Conservation (phyloP, 441 rosid species). For the Erodium texanum region DNA sequence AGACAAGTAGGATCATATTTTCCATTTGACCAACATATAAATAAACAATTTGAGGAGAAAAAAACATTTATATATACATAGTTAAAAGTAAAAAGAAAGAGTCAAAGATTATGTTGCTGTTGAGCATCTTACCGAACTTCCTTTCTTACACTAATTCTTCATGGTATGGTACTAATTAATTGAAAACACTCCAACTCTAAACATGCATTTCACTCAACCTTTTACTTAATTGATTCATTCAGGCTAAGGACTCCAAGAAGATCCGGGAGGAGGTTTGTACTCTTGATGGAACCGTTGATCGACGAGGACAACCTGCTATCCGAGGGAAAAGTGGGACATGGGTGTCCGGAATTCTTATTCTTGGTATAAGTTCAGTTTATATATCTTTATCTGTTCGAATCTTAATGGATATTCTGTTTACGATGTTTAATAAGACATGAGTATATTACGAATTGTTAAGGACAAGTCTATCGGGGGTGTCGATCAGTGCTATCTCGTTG, state of each 20-base stretch:
- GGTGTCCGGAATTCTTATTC: slow-evolving; percentile 68
- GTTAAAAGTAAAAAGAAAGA: background rate
- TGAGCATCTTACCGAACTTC: background rate
- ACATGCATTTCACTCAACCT: background rate
- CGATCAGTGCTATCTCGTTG: too few species aligned
- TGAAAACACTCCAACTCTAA: background rate
- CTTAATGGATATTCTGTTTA: too few species aligned
- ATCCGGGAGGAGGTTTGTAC: slow-evolving; percentile 22
- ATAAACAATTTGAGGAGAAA: background rate
- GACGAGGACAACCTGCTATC: slow-evolving; percentile 60
- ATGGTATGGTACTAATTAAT: background rate
- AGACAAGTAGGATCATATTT: background rate
- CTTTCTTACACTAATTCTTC: background rate
- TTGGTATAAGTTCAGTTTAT: slow-evolving; percentile 26
- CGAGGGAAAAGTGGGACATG: slow-evolving; percentile 58
- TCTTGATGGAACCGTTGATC: slow-evolving; percentile 66
- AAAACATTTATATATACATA: too few species aligned
- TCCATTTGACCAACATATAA: background rate
- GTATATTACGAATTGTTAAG: too few species aligned
- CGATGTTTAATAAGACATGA: too few species aligned
- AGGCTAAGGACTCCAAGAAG: slow-evolving; percentile 28
- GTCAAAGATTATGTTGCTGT: background rate
- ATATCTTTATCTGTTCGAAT: too few species aligned
- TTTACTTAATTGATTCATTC: background rate
- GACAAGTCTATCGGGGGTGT: too few species aligned